A percentile compares a stretch with the other conserved stretches of the same genome.
These are phyloP conservation scores for Kwoniella shandongensis DNA, from an alignment of 768 basidiomycete species.

Conservation along the genomic window DNA sequence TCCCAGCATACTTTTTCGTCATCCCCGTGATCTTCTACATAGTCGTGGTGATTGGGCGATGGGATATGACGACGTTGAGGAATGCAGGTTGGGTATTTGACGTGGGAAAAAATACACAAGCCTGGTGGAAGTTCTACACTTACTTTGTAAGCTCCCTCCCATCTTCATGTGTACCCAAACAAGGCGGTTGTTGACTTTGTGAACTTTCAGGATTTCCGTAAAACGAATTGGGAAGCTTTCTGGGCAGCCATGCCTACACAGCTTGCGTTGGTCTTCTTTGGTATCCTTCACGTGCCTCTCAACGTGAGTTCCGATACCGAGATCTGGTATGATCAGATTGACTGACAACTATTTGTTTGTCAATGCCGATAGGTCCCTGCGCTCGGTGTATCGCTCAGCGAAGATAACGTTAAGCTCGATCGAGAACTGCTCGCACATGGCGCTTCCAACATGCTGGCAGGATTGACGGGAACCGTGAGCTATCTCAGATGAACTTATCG, in stretches of 20 bases:
- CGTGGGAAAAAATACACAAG: constrained; percentile 57
- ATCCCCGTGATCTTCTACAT: constrained; percentile 85
- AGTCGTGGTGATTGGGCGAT: constrained; percentile 64
- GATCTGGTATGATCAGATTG: background rate
- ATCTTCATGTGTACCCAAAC: background rate
- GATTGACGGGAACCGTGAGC: constrained; percentile 71
- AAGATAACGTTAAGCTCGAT: constrained; percentile 82
- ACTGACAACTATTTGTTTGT: no score
- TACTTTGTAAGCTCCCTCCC: constrained; percentile 64
- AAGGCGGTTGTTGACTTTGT: background rate
- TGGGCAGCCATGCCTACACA: constrained; percentile 89
- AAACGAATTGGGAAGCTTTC: constrained; percentile 66
- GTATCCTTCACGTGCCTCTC: constrained; percentile 51
- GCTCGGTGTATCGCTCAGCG: constrained; percentile 82
- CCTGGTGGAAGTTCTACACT: constrained; percentile 84
- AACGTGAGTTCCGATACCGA: constrained; percentile 36
- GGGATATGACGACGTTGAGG: constrained; percentile 66
- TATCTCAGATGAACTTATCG: background rate
- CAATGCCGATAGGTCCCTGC: constrained; percentile 94
- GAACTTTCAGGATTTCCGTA: constrained; percentile 60
- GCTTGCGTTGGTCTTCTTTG: constrained; percentile 68
- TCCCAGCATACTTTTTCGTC: constrained; percentile 63
- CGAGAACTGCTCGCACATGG: constrained; percentile 91
- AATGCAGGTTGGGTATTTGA: constrained; percentile 83
- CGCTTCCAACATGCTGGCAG: constrained; percentile 81